Conservation (phyloP, 2,329 filamentous ascomycete species). For the Raffaelea albimanens region DNA sequence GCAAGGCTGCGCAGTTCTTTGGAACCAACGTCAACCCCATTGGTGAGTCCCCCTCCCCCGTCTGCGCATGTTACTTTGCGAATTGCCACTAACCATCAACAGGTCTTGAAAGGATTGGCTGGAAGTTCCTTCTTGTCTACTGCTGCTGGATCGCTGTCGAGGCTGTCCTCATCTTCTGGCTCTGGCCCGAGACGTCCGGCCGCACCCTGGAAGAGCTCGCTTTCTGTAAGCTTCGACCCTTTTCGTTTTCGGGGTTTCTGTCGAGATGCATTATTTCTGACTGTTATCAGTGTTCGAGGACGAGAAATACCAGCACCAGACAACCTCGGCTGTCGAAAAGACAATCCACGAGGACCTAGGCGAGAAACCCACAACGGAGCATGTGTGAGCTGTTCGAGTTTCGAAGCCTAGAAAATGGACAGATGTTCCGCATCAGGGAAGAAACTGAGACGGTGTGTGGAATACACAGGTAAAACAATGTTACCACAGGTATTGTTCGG, state of each 20-base stretch:
- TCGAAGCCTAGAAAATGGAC: too few species aligned
- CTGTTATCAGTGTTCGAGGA: conserved; percentile 8
- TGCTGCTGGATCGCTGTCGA: conserved; percentile 22
- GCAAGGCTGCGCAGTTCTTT: conserved; percentile 21
- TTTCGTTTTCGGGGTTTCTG: not conserved
- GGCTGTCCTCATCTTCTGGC: conserved; percentile 23
- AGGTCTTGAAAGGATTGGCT: conserved; percentile 18
- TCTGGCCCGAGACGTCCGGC: conserved; percentile 20
- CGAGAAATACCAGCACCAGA: conserved; percentile 1
- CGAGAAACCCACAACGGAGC: not conserved
- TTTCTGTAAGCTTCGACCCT: conserved; percentile 13
- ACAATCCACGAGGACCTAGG: conserved; percentile 7
- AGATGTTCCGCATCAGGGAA: too few species aligned
- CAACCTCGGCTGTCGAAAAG: conserved; percentile 2
- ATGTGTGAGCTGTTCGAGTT: too few species aligned
- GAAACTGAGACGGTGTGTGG: too few species aligned
- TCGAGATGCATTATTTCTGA: not conserved
- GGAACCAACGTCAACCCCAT: conserved; percentile 23
- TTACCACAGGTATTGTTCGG: too few species aligned
- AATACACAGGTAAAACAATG: too few species aligned
- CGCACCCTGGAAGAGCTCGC: conserved; percentile 20
- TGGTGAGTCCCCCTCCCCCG: conserved; percentile 11
- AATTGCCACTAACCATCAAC: not conserved
- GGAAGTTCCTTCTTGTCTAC: conserved; percentile 22
- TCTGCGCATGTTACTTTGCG: not conserved